Base-by-base conservation (phyloP, 768 basidiomycete genomes). In the Mycena vulgaris region DNA sequence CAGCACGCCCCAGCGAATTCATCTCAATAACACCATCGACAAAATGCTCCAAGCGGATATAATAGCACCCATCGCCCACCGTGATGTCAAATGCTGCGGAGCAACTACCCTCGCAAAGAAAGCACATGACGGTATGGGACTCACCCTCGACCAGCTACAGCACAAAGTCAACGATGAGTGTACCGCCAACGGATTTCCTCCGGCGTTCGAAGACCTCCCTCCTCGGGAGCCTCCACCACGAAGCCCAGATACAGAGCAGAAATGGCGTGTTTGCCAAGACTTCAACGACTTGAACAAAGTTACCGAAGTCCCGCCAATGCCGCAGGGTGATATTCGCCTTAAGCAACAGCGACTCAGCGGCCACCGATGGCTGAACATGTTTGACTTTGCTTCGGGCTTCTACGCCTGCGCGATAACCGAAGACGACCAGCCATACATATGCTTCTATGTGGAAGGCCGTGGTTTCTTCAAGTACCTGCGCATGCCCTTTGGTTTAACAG, bases 401-500 rank as follows among this genome's bases (percentile, higher is more conserved):
- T 79, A 79, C 59, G 77, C 72, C 14, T 69, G 73, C n/a, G 51
- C 61, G 7, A 66, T 79, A 2, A 37, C 67, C 5, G 49, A 58
- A 13, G 77, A 76, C 17, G 68, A 69, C 21, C 66, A 72, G 49
- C 77, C 77, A 19, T 80, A 80, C 52, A 71, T 81, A 0, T 74
- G 74, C 16, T 85, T 86, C 66, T 84, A 83, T 13, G 33, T 35
- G 7, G 13, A 35, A 13, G 33, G 33, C 7, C 33, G 33, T 35
- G 33, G 33, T 6, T 35, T 35, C 33, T 35, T 35, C 52, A 51
- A 62, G 11, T 13, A 35, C 33, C 13, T 35, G 33, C 33, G 75
- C 0, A 83, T 86, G 80, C 84, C 82, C 0, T 84, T 86, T 66
- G 85, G 85, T 0, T 56, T 84, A 0, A 81, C 80, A 0, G 84